Percentiles rank a stretch among this genome's conserved stretches.
Evolutionary conservation across 257 asterid genomes (phyloP).

Genomic region (Ocimum tenuiflorum): DNA sequence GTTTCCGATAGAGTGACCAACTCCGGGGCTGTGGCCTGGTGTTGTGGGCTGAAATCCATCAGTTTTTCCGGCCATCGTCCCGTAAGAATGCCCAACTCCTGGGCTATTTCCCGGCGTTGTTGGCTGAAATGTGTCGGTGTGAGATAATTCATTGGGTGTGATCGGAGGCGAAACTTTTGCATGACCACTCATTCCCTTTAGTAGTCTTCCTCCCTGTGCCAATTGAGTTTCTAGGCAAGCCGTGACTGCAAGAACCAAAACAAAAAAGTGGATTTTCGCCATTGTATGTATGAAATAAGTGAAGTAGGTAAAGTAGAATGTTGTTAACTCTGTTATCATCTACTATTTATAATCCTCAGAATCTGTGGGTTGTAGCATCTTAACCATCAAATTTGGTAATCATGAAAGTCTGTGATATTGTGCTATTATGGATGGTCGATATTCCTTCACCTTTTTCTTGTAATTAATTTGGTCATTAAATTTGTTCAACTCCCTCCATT

Average conservation of each 20-base stretch:
- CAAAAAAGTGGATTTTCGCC: constrained; percentile 30
- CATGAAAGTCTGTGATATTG: constrained; percentile 10
- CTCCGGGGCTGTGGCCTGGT: constrained; percentile 52
- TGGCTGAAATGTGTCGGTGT: constrained; percentile 26
- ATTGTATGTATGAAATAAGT: background rate
- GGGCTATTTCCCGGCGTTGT: constrained; percentile 67
- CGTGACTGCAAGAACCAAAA: constrained; percentile 31
- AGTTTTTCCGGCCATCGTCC: background rate
- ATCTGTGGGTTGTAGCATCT: constrained; percentile 10
- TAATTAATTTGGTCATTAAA: background rate
- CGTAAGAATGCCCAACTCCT: constrained; percentile 50
- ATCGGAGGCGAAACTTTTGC: constrained; percentile 10
- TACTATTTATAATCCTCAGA: constrained; percentile 32
- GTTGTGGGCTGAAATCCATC: constrained; percentile 36
- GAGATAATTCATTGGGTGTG: background rate
- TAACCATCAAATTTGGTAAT: constrained; percentile 24
- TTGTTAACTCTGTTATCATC: background rate
- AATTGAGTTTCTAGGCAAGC: constrained; percentile 19
- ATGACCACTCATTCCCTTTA: background rate
- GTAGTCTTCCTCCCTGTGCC: constrained; percentile 40
- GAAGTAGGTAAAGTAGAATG: constrained; percentile 9
- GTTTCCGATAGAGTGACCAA: constrained; percentile 44
- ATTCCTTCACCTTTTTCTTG: constrained; percentile 17
- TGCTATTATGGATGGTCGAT: constrained; percentile 23
- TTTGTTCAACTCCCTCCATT: background rate